Evolutionary conservation across 495 filamentous ascomycete genomes (phyloP), one percentile per base, ranked within the genome.

Genomic region (Neurospora sp.): DNA sequence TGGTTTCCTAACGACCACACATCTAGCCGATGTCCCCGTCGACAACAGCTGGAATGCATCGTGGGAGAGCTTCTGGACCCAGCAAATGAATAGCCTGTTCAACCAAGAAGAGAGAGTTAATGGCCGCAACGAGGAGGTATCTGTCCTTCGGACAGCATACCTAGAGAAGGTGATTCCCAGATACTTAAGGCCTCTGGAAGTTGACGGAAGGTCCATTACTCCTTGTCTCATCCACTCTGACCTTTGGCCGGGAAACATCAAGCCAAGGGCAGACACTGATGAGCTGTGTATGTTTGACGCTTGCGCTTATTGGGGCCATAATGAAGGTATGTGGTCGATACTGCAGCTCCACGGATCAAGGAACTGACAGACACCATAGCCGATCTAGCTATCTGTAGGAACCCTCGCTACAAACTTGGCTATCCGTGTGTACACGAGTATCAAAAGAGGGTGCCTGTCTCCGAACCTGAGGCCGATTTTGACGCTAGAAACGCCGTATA

Each of bases 151-250:
- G 35, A 16, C 48, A 27, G 6, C 74, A 16, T 77, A 75, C 71
- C 70, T 85, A 40, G 76, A 80, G 3, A 77, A 80, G 46, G 79
- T 85, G 10, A 75, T 86, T 22, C 83, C 84, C 4, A 70, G 74
- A 10, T 76, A 83, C 7, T 69, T 84, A 7, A 42, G 82, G 2
- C 80, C 82, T 1, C 73, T 87, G 7, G 78, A 87, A 74, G 76
- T 73, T 8, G 78, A 84, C 0, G 85, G 85, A 9, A 76, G 82
- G 40, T 75, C 20, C 0, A 75, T 87, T 16, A 81, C 78, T 35
- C 85, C 85, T 1, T 80, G 79, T 9, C 75, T 87, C 3, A 79
- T 86, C 8, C 85, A 86, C 69, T 84, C 82, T 1, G 81, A 87
- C 72, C 74, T 84, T 10, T 86, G 83, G 83, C 81, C 85, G 20